These are phyloP conservation scores for Cutaneotrichosporon sp. DNA, from an alignment of 1,284 basidiomycete genomes.

Conservation along the genomic window DNA sequence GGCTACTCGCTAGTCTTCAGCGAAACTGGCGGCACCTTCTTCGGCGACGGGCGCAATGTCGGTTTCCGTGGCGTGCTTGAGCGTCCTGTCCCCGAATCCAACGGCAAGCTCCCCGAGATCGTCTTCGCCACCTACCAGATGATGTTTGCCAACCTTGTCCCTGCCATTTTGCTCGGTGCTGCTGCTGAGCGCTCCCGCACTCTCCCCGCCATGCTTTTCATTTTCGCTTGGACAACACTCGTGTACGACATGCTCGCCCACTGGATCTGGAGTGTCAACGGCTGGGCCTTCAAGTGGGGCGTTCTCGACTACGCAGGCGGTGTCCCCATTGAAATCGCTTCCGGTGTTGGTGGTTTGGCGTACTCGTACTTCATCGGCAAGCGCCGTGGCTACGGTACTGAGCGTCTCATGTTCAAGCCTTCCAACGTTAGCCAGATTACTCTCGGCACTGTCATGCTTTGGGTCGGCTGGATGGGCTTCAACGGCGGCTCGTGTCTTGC, in stretches of 20 bases:
- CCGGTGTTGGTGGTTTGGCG: slow-evolving; percentile 78
- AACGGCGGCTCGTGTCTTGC: slow-evolving; percentile 72
- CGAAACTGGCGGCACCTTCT: slow-evolving; percentile 58
- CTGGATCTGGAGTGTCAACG: slow-evolving; percentile 70
- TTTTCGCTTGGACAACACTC: slow-evolving; percentile 66
- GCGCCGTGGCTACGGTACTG: slow-evolving; percentile 62
- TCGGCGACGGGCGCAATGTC: slow-evolving; percentile 58
- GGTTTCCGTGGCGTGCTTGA: slow-evolving; percentile 64
- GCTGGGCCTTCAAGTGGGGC: slow-evolving; percentile 87
- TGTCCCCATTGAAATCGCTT: slow-evolving; percentile 88
- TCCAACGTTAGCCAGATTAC: slow-evolving; percentile 78
- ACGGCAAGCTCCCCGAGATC: slow-evolving; percentile 54
- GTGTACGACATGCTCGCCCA: slow-evolving; percentile 70
- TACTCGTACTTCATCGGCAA: slow-evolving; percentile 65
- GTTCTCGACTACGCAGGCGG: slow-evolving; percentile 76
- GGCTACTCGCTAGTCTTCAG: slow-evolving; percentile 80
- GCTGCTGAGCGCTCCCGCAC: slow-evolving; percentile 85
- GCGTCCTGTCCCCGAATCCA: slow-evolving; percentile 64
- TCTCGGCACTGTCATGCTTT: slow-evolving; percentile 81
- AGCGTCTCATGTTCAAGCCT: slow-evolving; percentile 81
- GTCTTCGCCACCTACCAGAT: slow-evolving; percentile 80
- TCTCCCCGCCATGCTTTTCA: slow-evolving; percentile 79
- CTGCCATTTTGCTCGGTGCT: slow-evolving; percentile 55
- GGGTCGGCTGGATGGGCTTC: slow-evolving; percentile 71
- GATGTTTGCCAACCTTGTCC: slow-evolving; percentile 51